A percentile compares a stretch with the other conserved stretches of the same genome.
phyloP scores from a whole-genome alignment of 495 filamentous ascomycete genomes.

The Cudoniella acicularis region DNA sequence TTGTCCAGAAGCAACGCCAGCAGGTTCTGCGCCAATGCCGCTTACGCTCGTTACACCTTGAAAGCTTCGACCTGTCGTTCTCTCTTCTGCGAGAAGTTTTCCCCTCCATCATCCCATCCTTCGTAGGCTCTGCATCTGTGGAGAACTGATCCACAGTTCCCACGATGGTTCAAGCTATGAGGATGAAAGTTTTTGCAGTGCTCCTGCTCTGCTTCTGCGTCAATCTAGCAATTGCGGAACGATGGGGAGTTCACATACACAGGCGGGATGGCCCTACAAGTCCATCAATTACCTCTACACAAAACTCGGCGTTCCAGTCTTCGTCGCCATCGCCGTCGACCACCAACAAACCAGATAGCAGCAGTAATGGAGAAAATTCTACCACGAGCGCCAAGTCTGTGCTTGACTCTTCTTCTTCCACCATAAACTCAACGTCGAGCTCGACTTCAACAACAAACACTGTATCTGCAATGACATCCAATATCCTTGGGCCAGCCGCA shows the following conservation, averaged over 20 bases:
- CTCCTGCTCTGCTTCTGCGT: conserved; percentile 22
- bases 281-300: conserved; percentile 6
- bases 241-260: conserved; percentile 8
- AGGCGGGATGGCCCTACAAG: conserved; percentile 14
- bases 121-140: neutral
- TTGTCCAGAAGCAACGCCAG: conserved; percentile 13
- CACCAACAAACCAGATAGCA: neutral
- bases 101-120: conserved; percentile 1
- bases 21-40: conserved; percentile 19
- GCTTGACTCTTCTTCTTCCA: neutral
- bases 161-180: conserved; percentile 15
- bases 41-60: conserved; percentile 12
- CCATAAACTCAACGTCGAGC: neutral
- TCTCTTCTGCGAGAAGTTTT: conserved; percentile 7
- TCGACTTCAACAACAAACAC: conserved; percentile 3
- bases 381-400: neutral
- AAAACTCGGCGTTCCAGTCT: conserved; percentile 1
- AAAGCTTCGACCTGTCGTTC: conserved; percentile 17
- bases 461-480: conserved; percentile 14
- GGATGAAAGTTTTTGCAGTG: conserved; percentile 11
- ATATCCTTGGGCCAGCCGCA: conserved; percentile 12
- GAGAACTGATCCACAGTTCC: conserved; percentile 4
- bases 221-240: conserved; percentile 16
- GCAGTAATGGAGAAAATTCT: conserved; percentile 4
- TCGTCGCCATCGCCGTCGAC: neutral